Evolutionary conservation across 768 basidiomycete genomes (phyloP).

Genomic region (Boletus vermiculosoides): DNA sequence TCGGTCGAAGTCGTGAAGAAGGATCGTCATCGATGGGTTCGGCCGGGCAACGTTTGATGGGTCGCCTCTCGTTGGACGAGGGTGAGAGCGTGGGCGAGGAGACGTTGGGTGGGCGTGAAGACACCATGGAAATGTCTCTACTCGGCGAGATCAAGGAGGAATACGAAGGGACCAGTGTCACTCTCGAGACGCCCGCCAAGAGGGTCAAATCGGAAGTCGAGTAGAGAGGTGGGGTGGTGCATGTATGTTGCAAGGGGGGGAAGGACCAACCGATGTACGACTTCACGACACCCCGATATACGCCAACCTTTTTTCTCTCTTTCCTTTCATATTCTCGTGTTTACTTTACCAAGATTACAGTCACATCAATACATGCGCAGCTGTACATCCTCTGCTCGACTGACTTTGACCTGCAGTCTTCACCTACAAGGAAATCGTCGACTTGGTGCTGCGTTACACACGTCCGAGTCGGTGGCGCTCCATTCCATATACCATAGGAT

Average conservation of each 20-base stretch:
- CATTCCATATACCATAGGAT: slow-evolving; percentile 62
- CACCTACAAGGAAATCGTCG: slow-evolving; percentile 67
- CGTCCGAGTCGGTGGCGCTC: slow-evolving; percentile 45
- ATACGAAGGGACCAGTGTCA: slow-evolving; percentile 24
- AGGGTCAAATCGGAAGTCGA: slow-evolving; percentile 23
- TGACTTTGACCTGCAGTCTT: slow-evolving; percentile 46
- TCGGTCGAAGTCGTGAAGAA: slow-evolving; percentile 12
- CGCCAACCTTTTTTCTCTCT: not conserved
- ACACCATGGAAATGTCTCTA: slow-evolving; percentile 14
- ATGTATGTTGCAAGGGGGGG: not conserved
- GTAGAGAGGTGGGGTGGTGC: slow-evolving; percentile 3
- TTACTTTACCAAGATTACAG: slow-evolving; percentile 23
- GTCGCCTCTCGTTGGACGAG: slow-evolving; percentile 35
- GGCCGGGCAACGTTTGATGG: slow-evolving; percentile 15
- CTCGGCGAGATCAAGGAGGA: slow-evolving; percentile 24
- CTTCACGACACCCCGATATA: not conserved
- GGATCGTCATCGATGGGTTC: slow-evolving; percentile 11
- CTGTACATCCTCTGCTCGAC: slow-evolving; percentile 28
- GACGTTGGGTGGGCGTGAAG: slow-evolving; percentile 25
- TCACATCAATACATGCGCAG: slow-evolving; percentile 22
- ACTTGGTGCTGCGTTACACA: slow-evolving; percentile 55
- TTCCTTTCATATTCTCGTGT: not conserved
- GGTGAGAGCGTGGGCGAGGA: slow-evolving; percentile 33
- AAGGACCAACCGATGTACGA: not conserved
- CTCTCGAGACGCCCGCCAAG: slow-evolving; percentile 29